A percentile compares a stretch with the other conserved stretches of the same genome.
Conservation (phyloP, 208 protist species). For the Leishmania martiniquensis region DNA sequence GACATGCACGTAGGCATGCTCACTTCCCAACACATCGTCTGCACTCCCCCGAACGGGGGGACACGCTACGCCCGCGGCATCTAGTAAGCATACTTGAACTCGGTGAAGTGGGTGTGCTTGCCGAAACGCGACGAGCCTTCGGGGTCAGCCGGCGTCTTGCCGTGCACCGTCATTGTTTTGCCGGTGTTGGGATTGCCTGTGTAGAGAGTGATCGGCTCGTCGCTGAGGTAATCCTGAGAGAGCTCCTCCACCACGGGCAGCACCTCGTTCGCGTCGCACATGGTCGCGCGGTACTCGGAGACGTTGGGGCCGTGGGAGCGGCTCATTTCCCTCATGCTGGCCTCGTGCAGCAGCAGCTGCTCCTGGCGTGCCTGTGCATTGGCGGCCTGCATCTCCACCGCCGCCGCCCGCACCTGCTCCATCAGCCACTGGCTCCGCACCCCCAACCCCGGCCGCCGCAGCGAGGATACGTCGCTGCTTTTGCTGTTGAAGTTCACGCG, state of each 20-base stretch:
- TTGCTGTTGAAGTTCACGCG: conserved; percentile 67
- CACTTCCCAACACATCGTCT: not conserved
- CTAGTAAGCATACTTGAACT: conserved; percentile 73
- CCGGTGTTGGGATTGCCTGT: conserved; percentile 80
- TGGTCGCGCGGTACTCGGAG: conserved; percentile 49
- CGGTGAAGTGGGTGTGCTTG: conserved; percentile 85
- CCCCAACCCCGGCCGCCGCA: conserved; percentile 63
- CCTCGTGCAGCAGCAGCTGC: conserved; percentile 18
- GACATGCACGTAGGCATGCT: not conserved
- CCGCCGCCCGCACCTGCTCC: conserved; percentile 55
- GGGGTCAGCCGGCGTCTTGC: conserved; percentile 81
- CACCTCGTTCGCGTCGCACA: conserved; percentile 53
- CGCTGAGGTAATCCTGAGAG: conserved; percentile 65
- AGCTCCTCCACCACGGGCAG: conserved; percentile 64
- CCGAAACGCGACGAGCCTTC: conserved; percentile 58
- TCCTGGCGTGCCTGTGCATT: conserved; percentile 20
- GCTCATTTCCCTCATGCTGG: conserved; percentile 7
- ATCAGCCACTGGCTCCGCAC: conserved; percentile 71
- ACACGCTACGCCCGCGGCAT: not conserved
- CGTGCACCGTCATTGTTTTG: conserved; percentile 86
- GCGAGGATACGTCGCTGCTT: conserved; percentile 54
- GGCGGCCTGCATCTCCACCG: conserved; percentile 42
- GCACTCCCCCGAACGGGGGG: not conserved
- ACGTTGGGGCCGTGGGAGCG: conserved; percentile 30
- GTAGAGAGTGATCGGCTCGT: conserved; percentile 88